Evolutionary conservation across 2,329 filamentous ascomycete species (phyloP).

Genomic region (Paracoccidioides lutzii): DNA sequence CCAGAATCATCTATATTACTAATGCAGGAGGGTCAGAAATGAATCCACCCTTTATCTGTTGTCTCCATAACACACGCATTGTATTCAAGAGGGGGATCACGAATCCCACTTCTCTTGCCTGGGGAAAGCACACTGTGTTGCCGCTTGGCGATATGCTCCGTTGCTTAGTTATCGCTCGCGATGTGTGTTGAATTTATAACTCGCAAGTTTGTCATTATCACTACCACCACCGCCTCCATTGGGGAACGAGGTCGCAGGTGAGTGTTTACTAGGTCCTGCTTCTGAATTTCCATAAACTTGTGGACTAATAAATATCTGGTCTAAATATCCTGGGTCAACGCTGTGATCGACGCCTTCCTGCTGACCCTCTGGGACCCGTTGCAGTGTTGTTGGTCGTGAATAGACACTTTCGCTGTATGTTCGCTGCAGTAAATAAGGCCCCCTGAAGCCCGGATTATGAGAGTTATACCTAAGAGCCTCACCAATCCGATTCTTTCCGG

Average conservation of each 20-base stretch:
- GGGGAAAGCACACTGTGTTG: not conserved
- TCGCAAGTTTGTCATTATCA: not conserved
- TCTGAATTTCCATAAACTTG: not conserved
- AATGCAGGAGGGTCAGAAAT: not conserved
- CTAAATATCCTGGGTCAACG: not conserved
- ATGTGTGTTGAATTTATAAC: not conserved
- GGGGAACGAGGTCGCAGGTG: not conserved
- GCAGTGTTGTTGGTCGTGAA: not conserved
- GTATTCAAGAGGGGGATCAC: not conserved
- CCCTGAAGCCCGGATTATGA: not conserved
- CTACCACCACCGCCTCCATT: not conserved
- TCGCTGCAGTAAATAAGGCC: not conserved
- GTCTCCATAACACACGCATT: not conserved
- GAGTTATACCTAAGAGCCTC: too few relatives aligned
- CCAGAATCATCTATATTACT: not conserved
- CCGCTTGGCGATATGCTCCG: not conserved
- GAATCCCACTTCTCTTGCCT: not conserved
- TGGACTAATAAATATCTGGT: not conserved
- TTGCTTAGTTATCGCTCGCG: too few relatives aligned
- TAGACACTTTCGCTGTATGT: not conserved
- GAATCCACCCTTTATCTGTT: not conserved
- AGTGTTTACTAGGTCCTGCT: not conserved
- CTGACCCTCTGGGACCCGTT: not conserved
- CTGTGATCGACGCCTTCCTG: not conserved
- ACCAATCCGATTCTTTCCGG: not conserved